A percentile compares a stretch with the other conserved stretches of the same genome.
These are phyloP conservation scores for Senecio squalidus DNA, from an alignment of 140 eudicot genomes.

Conservation along the genomic window DNA sequence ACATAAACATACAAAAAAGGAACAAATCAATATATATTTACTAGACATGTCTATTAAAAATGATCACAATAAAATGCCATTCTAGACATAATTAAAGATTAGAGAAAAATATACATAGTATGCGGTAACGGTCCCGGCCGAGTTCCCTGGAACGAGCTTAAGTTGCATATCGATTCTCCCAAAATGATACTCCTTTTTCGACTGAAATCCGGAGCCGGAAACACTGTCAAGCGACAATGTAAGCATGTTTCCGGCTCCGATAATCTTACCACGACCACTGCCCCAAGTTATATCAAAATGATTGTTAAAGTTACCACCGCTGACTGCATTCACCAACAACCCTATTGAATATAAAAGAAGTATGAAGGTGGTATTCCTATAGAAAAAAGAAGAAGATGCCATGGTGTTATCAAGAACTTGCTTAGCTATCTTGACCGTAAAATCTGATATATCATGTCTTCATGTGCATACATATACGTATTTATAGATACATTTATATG, in stretches of 20 bases:
- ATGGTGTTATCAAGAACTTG: not conserved
- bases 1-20: not conserved
- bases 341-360: not conserved
- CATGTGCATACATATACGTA: not conserved
- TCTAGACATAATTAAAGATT: not conserved
- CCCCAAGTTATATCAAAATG: constrained; percentile 52
- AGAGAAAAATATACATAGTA: constrained; percentile 30
- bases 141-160: constrained; percentile 51
- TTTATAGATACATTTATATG: too few species aligned
- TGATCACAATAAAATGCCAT: too few species aligned
- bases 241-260: constrained; percentile 33
- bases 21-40: not conserved
- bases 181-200: constrained; percentile 37
- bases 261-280: constrained; percentile 31
- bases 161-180: constrained; percentile 50
- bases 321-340: not conserved
- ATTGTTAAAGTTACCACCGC: constrained; percentile 23
- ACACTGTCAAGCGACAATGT: constrained; percentile 43
- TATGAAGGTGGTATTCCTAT: not conserved
- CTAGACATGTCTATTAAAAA: not conserved
- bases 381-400: not conserved
- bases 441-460: not conserved
- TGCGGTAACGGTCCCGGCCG: constrained; percentile 35
- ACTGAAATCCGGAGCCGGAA: constrained; percentile 54
- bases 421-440: too few species aligned